Conservation (phyloP, 139 green algal species). For the Micractinium sp. region DNA sequence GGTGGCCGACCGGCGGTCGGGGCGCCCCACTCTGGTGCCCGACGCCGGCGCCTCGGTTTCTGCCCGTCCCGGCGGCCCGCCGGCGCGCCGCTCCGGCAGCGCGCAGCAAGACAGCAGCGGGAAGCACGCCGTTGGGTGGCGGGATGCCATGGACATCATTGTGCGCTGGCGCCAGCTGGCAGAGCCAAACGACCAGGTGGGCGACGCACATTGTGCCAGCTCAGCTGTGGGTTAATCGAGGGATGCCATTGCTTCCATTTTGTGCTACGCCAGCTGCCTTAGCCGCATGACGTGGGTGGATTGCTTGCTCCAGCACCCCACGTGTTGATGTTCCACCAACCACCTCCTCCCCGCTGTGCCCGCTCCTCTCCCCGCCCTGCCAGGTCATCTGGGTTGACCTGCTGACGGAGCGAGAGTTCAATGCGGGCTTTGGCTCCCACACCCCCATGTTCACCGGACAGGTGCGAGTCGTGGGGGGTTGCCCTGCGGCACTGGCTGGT, state of each 20-base stretch:
- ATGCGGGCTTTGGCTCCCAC: conserved; percentile 88
- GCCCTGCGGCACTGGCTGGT: too few relatives aligned
- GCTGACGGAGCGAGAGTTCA: conserved; percentile 86
- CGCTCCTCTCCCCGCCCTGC: neutral
- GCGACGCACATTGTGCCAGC: too few relatives aligned
- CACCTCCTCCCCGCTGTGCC: neutral
- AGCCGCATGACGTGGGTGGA: too few relatives aligned
- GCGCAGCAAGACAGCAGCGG: conserved; percentile 31
- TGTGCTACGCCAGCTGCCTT: too few relatives aligned
- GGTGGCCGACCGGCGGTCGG: conserved; percentile 4
- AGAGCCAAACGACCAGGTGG: conserved; percentile 91
- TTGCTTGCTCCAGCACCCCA: too few relatives aligned
- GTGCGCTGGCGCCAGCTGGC: conserved; percentile 95
- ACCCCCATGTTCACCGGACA: conserved; percentile 92
- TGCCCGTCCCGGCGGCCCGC: neutral
- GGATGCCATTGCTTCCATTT: too few relatives aligned
- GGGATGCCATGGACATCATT: conserved; percentile 90
- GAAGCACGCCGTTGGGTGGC: conserved; percentile 82
- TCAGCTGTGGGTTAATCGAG: too few relatives aligned
- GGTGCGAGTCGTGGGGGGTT: neutral
- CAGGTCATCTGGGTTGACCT: conserved; percentile 96
- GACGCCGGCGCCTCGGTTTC: conserved; percentile 3
- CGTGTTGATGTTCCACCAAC: too few relatives aligned
- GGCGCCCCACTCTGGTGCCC: neutral
- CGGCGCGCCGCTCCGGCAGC: neutral